Base-by-base conservation (phyloP, 2,329 filamentous ascomycete genomes). In the Clarireedia homoeocarpa region DNA sequence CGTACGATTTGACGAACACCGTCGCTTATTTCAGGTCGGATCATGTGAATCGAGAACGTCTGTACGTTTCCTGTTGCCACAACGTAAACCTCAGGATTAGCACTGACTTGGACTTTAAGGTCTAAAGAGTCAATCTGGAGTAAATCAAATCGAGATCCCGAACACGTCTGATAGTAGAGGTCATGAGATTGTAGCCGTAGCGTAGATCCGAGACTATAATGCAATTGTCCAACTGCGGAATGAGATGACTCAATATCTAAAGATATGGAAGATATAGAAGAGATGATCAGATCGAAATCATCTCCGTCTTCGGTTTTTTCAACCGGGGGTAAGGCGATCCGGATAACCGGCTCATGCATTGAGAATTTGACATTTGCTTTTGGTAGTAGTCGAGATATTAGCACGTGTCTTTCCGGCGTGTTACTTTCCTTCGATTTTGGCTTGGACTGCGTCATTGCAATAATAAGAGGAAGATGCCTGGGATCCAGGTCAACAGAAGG, bases 191-290 rank as follows among this genome's bases (percentile, higher is more conserved):
- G 86, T 57, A 97, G 76, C 47, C 94, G 81, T 68, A 95, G 84
- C 3, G 88, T 87, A 0, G 91, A 90, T 14, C 84, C 84, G 1
- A 99, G 74, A 5, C 88, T 89, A 71, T 99, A 99, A 67, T 96
- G 88, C 3, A 91, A 74, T 36, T 95, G 88, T 56, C 88, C 88
- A 38, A 89, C 82, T 0, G 86, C 78, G 3, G 90, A 94, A 72
- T 99, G 94, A n/a, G 91, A 96, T 0, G 94, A 96, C 67, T 99
- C 94, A 48, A 95, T 80, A 66, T 99, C 94, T 23, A 97, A 74
- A 0, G 92, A 95, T 39, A 97, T 83, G 0, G 92, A 96, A 0
- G 95, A 97, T 10, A 96, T 89, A 2, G 91, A 94, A 1, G 90
- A 96, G 48, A 99, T 96, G 46, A 99, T 87, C 30, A 99, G 79